Base-by-base conservation (phyloP, 352 stramenopile species). In the Albugo laibachii region DNA sequence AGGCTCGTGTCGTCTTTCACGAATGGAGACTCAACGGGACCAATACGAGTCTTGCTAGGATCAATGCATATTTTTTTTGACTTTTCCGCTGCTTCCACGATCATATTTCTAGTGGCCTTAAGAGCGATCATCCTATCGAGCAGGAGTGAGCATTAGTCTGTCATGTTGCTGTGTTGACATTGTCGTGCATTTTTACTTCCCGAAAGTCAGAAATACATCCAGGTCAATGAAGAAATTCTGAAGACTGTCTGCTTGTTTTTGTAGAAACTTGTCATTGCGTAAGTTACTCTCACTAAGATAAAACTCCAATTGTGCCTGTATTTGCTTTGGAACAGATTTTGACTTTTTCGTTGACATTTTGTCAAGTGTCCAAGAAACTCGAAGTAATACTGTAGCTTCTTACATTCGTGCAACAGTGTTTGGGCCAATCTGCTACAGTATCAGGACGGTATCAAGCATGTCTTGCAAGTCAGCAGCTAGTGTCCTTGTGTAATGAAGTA, bases 281-380 rank as follows among this genome's bases (percentile, higher is more conserved):
- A 87, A 53, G 53, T 84, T 87, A 55, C 71, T 82, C 39, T 66
- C 60, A 53, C 75, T 77, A 40, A 87, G 47, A 39, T 84, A 84
- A 54, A 87, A 84, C 65, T 87, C 71, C 45, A 87, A 69, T 62
- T 87, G 75, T 36, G 70, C 66, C 58, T 84, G 69, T 37, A 87
- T 62, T 20, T 64, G 66, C 66, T 78, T 77, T 31, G 24, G 24
- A 31, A 31, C 24, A 3, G 24, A 31, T 8, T 31, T 31, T 31
- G 24, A 31, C 24, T 31, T 31, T 31, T 31, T 31, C 24, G 8
- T 8, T 31, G 24, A 31, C 24, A 31, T 31, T 31, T 31, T 8
- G 24, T 31, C 3, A 3, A 31, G 24, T 31, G 24, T 10, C 8
- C 8, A 31, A 31, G 24, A 31, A 31, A 31, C 24, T n/a, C n/a